phyloP scores from a whole-genome alignment of 306 rosid species.

The Medicago arabica region DNA sequence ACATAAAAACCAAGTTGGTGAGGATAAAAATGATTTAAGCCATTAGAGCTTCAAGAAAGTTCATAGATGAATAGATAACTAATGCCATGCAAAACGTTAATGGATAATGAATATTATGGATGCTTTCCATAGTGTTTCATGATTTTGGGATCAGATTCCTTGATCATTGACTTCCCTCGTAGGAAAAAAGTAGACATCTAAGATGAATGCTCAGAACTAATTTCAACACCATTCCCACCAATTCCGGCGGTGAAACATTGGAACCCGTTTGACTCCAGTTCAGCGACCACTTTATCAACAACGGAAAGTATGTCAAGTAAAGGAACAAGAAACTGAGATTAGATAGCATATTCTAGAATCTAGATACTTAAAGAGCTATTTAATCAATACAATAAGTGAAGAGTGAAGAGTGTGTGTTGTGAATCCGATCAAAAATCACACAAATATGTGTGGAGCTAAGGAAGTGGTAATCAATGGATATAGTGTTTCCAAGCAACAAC shows the following conservation, averaged over 20 bases:
- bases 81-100: background rate
- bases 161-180: constrained; percentile 25
- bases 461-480: too few relatives aligned
- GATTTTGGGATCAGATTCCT: constrained; percentile 35
- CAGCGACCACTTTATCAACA: constrained; percentile 73
- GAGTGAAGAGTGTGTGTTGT: too few relatives aligned
- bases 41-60: background rate
- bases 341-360: background rate
- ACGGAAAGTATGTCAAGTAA: constrained; percentile 64
- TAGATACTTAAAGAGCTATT: too few relatives aligned
- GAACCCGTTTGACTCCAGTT: constrained; percentile 85
- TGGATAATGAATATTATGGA: background rate
- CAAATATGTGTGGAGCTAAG: too few relatives aligned
- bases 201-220: constrained; percentile 60
- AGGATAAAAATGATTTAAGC: background rate
- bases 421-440: too few relatives aligned
- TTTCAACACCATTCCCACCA: constrained; percentile 82
- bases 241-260: constrained; percentile 80
- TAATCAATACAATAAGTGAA: too few relatives aligned
- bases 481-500: too few relatives aligned
- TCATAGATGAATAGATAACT: background rate
- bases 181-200: constrained; percentile 46
- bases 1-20: background rate
- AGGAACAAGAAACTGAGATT: constrained; percentile 25
- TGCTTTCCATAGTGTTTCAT: too few relatives aligned